Evolutionary conservation across 2,329 filamentous ascomycete species (phyloP).

Genomic region (Venturia aucupariae): DNA sequence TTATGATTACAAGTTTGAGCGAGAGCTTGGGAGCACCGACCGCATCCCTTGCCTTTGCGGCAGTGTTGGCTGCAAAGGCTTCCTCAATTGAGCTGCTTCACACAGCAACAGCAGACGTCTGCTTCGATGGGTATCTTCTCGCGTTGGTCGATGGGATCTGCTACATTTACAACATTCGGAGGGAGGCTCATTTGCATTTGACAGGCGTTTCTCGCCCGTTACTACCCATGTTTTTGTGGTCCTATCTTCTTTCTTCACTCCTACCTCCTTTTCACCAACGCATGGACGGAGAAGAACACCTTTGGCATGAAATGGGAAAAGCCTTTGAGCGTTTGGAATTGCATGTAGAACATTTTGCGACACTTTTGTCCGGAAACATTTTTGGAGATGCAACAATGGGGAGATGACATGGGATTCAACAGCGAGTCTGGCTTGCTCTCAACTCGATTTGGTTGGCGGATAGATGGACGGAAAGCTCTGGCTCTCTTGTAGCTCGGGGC

Average conservation of each 20-base stretch:
- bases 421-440: not conserved
- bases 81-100: slow-evolving; percentile 66
- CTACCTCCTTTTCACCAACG: not conserved
- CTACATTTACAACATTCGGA: slow-evolving; percentile 4
- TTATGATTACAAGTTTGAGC: slow-evolving; percentile 99
- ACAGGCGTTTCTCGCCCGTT: not conserved
- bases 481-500: not conserved
- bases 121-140: not conserved
- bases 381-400: not conserved
- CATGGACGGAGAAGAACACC: not conserved
- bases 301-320: not conserved
- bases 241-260: not conserved
- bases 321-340: slow-evolving; percentile 5
- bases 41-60: slow-evolving; percentile 96
- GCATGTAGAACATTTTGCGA: slow-evolving; percentile 2
- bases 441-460: not conserved
- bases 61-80: slow-evolving; percentile 93
- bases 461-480: not conserved
- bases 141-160: not conserved
- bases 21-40: slow-evolving; percentile 88
- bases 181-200: slow-evolving; percentile 6
- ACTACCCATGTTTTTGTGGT: not conserved
- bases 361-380: not conserved
- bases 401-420: not conserved
- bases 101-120: not conserved